Evolutionary conservation across 805 yeast species (phyloP), one percentile per base, ranked within the genome.

Genomic region (Nakazawaea ambrosiae): DNA sequence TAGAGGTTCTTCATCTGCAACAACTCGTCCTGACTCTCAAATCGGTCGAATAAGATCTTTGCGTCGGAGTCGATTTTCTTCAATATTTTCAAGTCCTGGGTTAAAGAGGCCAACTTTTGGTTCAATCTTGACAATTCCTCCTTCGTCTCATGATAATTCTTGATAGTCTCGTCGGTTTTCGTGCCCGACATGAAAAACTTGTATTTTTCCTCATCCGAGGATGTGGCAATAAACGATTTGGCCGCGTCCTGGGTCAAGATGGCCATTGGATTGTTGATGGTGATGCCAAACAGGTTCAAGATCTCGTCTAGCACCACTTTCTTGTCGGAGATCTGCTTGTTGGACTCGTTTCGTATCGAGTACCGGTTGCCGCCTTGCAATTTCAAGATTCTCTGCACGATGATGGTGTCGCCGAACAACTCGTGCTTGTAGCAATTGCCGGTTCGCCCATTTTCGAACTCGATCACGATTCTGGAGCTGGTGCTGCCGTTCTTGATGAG

Each of bases 241-340:
- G 99, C 97, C 43, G 81, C 84, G 48, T 92, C 97, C 56, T 92
- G 99, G 1, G 95, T 86, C 34, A 92, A 65, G 50, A 92, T 84
- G 2, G 95, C 84, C 73, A 92, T 75, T 5, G 97, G 96, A 49
- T 92, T 92, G 49, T 79, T 89, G 19, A 92, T 81, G 5, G 85
- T 79, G 30, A 90, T 79, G 31, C 81, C 78, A 52, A 81, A 87
- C 45, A 70, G 73, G 45, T 74, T 78, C 33, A 88, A 59, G 3
- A 92, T 79, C 4, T 70, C 72, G 45, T 77, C 86, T 22, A 92
- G 58, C 11, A 78, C 82, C 22, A 68, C 65, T 42, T 78, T 81
- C 49, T 79, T 82, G 12, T 63, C 66, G 2, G 88, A 74, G 0
- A 84, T 58, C 2, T 66, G 65, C 36, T 63, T 68, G 1, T 81